Conservation (phyloP, 2,329 filamentous ascomycete genomes). For the Clarireedia paspali region DNA sequence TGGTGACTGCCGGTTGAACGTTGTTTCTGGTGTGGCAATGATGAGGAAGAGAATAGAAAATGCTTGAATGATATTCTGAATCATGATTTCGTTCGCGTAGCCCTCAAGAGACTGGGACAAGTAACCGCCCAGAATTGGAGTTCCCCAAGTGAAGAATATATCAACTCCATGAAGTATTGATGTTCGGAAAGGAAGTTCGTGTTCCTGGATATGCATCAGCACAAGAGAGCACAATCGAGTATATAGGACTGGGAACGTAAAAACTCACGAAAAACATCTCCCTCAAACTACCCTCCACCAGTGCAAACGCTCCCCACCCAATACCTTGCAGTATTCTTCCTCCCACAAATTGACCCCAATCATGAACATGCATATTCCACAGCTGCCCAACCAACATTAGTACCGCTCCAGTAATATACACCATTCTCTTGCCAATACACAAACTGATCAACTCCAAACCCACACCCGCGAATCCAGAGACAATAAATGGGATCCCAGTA, state of each 20-base stretch:
- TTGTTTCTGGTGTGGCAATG: slow-evolving; percentile 44
- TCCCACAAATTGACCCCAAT: slow-evolving; percentile 41
- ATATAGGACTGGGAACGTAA: no score
- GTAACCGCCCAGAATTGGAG: slow-evolving; percentile 45
- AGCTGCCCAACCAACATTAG: slow-evolving; percentile 41
- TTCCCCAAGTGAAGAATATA: slow-evolving; percentile 41
- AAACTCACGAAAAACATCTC: slow-evolving; percentile 49
- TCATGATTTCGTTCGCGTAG: slow-evolving; percentile 42
- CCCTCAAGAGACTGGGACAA: slow-evolving; percentile 35
- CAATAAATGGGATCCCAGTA: slow-evolving; percentile 45
- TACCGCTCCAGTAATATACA: slow-evolving; percentile 41
- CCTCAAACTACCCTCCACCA: slow-evolving; percentile 45
- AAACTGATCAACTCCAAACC: slow-evolving; percentile 36
- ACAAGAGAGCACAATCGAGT: neutral
- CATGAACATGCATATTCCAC: slow-evolving; percentile 41
- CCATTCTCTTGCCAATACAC: slow-evolving; percentile 44
- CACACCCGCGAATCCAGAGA: slow-evolving; percentile 41
- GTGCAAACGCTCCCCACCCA: slow-evolving; percentile 52
- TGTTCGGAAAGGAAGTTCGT: slow-evolving; percentile 22
- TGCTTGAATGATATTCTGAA: slow-evolving; percentile 42
- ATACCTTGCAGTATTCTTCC: slow-evolving; percentile 48
- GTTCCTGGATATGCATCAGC: neutral
- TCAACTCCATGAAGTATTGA: neutral
- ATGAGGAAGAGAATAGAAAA: slow-evolving; percentile 40
- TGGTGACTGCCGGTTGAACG: slow-evolving; percentile 36